phyloP scores from a whole-genome alignment of 192 early-diverging fungal species.

The Haplosporangium gracile region DNA sequence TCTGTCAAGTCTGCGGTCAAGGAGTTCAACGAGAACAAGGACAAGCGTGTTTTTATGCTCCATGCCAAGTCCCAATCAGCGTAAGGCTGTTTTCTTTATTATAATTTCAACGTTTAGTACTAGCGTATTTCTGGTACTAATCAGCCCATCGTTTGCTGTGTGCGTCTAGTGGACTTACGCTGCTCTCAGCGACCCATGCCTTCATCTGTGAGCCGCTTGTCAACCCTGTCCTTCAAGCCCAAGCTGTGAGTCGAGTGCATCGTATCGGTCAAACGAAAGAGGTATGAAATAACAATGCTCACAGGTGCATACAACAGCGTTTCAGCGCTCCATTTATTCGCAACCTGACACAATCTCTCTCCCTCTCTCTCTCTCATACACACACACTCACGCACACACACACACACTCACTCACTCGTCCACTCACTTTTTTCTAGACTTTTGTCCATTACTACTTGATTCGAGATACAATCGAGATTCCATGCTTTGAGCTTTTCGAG shows the following conservation, averaged over 20 bases:
- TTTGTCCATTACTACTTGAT: constrained; percentile 45
- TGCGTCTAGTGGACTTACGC: constrained; percentile 53
- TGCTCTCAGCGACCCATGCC: constrained; percentile 52
- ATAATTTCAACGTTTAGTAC: neutral
- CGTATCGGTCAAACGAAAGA: constrained; percentile 59
- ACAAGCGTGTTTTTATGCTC: constrained; percentile 57
- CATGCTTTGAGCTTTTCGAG: constrained; percentile 40
- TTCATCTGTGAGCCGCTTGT: constrained; percentile 61
- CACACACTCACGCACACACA: no score
- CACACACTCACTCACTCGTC: neutral
- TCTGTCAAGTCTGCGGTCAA: constrained; percentile 33
- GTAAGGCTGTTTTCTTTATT: constrained; percentile 28
- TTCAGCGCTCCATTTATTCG: no score
- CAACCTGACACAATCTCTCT: no score
- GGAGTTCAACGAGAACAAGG: constrained; percentile 39
- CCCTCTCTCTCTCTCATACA: no score
- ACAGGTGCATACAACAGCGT: no score
- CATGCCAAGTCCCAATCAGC: constrained; percentile 59
- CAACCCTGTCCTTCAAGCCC: constrained; percentile 56
- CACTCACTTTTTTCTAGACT: constrained; percentile 9
- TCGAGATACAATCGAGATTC: constrained; percentile 26
- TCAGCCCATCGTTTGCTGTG: neutral
- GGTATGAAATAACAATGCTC: constrained; percentile 14
- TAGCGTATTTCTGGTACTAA: neutral
- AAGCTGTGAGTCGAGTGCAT: constrained; percentile 62